These are phyloP conservation scores for Lagerstroemia speciosa DNA, from an alignment of 345 rosid genomes.

Conservation along the genomic window DNA sequence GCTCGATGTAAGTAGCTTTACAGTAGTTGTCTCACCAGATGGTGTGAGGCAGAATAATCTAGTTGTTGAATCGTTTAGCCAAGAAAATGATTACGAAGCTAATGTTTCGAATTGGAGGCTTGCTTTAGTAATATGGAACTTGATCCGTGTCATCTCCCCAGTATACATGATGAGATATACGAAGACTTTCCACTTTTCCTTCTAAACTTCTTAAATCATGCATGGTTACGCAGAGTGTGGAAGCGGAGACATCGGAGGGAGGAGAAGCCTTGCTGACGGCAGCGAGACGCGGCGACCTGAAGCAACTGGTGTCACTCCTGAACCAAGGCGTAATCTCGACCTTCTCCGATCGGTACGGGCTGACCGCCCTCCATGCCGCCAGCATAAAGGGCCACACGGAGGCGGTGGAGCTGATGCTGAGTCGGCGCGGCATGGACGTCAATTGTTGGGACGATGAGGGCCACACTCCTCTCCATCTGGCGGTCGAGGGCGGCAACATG, in stretches of 20 bases:
- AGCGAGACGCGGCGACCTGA: conserved; percentile 37
- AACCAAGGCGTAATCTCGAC: conserved; percentile 16
- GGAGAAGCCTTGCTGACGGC: conserved; percentile 36
- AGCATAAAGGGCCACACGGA: conserved; percentile 40
- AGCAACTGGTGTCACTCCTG: conserved; percentile 15
- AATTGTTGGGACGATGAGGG: conserved; percentile 38
- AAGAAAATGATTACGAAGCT: no score
- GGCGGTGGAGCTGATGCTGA: conserved; percentile 24
- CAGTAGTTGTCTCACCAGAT: background rate
- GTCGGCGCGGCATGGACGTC: conserved; percentile 24
- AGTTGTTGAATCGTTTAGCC: no score
- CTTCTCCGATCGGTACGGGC: conserved; percentile 38
- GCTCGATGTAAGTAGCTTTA: conserved; percentile 22
- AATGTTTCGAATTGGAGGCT: no score
- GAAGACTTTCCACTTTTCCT: background rate
- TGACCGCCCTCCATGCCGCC: conserved; percentile 39
- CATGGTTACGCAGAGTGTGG: background rate
- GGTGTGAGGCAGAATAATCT: no score
- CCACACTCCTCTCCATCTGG: conserved; percentile 44
- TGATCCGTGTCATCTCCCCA: no score
- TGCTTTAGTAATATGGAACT: no score
- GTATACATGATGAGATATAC: no score
- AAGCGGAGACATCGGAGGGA: conserved; percentile 13
- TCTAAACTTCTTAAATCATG: background rate
- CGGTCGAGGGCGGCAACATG: conserved; percentile 31